Conservation (phyloP, 768 basidiomycete genomes). For the Cytidiella melzeri region DNA sequence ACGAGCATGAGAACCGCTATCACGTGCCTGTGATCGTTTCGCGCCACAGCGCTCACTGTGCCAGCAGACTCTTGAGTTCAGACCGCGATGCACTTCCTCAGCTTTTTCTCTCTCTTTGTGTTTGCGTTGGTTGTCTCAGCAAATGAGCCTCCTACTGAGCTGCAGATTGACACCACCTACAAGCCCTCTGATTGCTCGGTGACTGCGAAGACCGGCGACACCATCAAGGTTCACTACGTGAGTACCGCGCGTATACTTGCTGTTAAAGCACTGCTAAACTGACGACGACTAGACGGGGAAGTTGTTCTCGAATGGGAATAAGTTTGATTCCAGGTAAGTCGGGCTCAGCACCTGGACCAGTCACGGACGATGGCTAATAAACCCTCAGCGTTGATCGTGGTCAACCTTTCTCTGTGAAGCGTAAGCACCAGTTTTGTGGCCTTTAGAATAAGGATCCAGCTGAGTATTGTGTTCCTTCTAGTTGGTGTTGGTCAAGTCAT, state of each 20-base stretch:
- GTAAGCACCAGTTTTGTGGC: conserved; percentile 35
- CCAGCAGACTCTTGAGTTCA: not conserved
- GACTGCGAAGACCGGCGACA: conserved; percentile 56
- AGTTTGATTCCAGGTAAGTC: conserved; percentile 82
- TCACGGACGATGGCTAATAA: not conserved
- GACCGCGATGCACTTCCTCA: conserved; percentile 47
- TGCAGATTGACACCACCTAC: conserved; percentile 57
- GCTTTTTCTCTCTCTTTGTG: conserved; percentile 39
- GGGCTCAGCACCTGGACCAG: conserved; percentile 11
- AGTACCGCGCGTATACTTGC: conserved; percentile 18
- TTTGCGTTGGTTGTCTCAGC: conserved; percentile 44
- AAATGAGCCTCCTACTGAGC: conserved; percentile 44
- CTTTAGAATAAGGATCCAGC: not conserved
- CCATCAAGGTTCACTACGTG: conserved; percentile 76
- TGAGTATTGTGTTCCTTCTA: conserved; percentile 25
- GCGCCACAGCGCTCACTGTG: not conserved
- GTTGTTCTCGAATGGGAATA: conserved; percentile 63
- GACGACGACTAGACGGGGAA: conserved; percentile 61
- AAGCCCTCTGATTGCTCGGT: conserved; percentile 49
- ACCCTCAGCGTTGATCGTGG: conserved; percentile 59
- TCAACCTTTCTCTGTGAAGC: conserved; percentile 69
- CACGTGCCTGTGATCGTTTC: no score
- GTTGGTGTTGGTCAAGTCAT: conserved; percentile 82
- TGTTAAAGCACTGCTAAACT: not conserved
- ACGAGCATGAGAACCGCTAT: no score